Evolutionary conservation across 306 rosid species (phyloP), one percentile per base, ranked within the genome.

Genomic region (Quercus variabilis): DNA sequence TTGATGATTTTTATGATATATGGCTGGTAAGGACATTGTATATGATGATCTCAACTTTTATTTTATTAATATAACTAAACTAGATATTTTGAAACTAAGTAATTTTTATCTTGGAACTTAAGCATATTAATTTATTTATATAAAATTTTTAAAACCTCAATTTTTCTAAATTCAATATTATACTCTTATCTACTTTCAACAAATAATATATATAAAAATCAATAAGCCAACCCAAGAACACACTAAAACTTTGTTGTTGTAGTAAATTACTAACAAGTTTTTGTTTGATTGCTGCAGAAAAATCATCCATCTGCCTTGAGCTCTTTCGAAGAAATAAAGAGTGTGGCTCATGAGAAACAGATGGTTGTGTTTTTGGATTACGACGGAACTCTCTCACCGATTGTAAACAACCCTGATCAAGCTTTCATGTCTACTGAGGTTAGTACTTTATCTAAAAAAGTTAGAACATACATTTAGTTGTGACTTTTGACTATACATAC

Each of bases 371-470:
- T 90, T 73, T 78, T 87, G 84, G 90, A 90, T 74, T 90, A 90
- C 57, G 93, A 90, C 74, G 93, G 93, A 78, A 90, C 93, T 20
- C 85, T 87, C 38, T 84, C 93, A 8, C 87, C 79, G 0, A 90
- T 90, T 70, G 90, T 84, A 2, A 75, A 84, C 41, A 82, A 87
- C 69, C 93, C 93, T 35, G 88, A 87, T 35, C 26, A 64, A 19
- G 93, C 93, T 60, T 33, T 78, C 81, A 87, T 90, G 85, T 84
- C 60, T 38, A 90, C 82, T 15, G 87, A 35, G 5, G 93, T 90
- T 64, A 69, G 86, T 75, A 46, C 4, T 17, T 20, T 43, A 11
- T 4, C 18, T 23, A 49, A 49, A 12, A 49, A 49, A 12, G 15
- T 12, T 49, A 49, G 54, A 49, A 49, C 54, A 49, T 49, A 12